phyloP scores from a whole-genome alignment of 768 basidiomycete species.

The Tricholoma matsutake region DNA sequence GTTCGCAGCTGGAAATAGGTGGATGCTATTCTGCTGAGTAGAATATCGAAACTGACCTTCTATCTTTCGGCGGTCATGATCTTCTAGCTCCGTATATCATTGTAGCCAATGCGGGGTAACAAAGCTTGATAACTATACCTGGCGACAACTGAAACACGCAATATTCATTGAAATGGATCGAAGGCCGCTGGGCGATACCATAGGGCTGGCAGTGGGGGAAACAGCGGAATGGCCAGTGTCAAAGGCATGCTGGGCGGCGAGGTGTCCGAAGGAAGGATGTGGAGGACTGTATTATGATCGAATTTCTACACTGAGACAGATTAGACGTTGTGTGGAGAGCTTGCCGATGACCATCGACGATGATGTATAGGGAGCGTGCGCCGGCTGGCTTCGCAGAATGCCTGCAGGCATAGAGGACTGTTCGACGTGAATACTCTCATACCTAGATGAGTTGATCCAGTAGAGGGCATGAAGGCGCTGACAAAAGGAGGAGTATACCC shows the following conservation, averaged over 20 bases:
- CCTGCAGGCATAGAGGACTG: not conserved
- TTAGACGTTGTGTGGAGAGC: conserved; percentile 52
- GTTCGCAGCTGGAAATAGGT: conserved; percentile 51
- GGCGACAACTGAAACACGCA: conserved; percentile 58
- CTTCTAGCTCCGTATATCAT: conserved; percentile 31
- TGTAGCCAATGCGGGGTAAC: conserved; percentile 56
- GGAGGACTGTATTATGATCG: conserved; percentile 58
- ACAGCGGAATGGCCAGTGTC: conserved; percentile 57
- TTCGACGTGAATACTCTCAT: not conserved
- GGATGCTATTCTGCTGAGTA: not conserved
- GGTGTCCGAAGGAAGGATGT: conserved; percentile 50
- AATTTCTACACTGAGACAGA: conserved; percentile 52
- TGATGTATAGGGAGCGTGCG: conserved; percentile 4
- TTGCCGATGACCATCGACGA: conserved; percentile 41
- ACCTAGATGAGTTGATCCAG: not conserved
- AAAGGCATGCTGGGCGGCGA: conserved; percentile 59
- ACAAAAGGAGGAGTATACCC: too few species aligned
- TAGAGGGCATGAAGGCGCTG: not conserved
- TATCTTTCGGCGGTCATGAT: not conserved
- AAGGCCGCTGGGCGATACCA: conserved; percentile 56
- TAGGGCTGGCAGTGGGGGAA: conserved; percentile 38
- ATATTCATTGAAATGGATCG: conserved; percentile 57
- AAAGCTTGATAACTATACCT: conserved; percentile 53
- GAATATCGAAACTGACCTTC: not conserved
- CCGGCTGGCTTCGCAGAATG: not conserved